Conservation (phyloP, 257 asterid species). For the Datura wrightii region DNA sequence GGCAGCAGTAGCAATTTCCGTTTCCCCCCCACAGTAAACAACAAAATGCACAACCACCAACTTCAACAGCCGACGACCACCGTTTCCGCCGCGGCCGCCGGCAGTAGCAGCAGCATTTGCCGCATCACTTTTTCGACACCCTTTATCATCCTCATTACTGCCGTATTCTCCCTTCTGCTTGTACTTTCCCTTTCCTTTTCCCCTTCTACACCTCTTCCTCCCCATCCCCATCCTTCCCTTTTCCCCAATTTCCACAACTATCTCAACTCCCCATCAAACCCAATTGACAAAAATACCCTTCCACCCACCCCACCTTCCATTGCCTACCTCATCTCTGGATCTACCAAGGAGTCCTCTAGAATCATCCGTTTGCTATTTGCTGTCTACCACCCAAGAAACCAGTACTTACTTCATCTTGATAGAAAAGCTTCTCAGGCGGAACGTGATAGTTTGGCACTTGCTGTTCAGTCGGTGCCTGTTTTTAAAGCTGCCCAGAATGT, state of each 20-base stretch:
- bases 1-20: neutral
- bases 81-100: slow-evolving; percentile 36
- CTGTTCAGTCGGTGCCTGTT: slow-evolving; percentile 58
- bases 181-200: slow-evolving; percentile 50
- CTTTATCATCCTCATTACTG: slow-evolving; percentile 56
- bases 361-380: slow-evolving; percentile 68
- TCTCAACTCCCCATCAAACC: slow-evolving; percentile 51
- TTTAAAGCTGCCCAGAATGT: slow-evolving; percentile 83
- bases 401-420: slow-evolving; percentile 82
- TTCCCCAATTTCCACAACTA: slow-evolving; percentile 68
- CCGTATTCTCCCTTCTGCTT: slow-evolving; percentile 63
- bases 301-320: slow-evolving; percentile 72
- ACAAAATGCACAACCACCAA: slow-evolving; percentile 30
- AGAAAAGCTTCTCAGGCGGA: slow-evolving; percentile 59
- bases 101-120: neutral
- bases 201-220: slow-evolving; percentile 49
- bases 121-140: slow-evolving; percentile 34
- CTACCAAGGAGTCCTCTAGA: slow-evolving; percentile 68
- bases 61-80: slow-evolving; percentile 40
- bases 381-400: slow-evolving; percentile 78
- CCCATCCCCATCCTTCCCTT: slow-evolving; percentile 56
- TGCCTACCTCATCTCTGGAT: slow-evolving; percentile 83
- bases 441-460: slow-evolving; percentile 64
- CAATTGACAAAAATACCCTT: slow-evolving; percentile 29
- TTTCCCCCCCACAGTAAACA: neutral